A percentile compares a stretch with the other conserved stretches of the same genome.
These are phyloP conservation scores for Oryza coarctata DNA, from an alignment of 176 grass and related monocot genomes.

Conservation along the genomic window DNA sequence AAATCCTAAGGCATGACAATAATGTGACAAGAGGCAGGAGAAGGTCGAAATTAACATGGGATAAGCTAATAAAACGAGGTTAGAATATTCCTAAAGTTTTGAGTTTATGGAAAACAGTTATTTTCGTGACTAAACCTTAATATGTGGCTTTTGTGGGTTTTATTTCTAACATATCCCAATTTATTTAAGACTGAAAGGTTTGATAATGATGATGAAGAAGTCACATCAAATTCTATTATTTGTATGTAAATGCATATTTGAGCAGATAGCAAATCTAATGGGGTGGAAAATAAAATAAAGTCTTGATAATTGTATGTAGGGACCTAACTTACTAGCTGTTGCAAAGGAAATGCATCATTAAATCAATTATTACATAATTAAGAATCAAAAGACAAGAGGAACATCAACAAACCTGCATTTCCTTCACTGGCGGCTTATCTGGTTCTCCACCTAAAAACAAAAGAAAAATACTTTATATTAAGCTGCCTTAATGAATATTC, in stretches of 20 bases:
- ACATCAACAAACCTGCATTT: conserved; percentile 34
- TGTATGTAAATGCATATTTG: not conserved
- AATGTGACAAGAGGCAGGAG: no score
- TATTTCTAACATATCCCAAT: no score
- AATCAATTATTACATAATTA: conserved; percentile 6
- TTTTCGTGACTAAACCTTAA: no score
- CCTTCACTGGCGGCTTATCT: conserved; percentile 23
- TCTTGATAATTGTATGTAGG: not conserved
- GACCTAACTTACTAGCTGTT: not conserved
- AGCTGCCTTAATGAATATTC: conserved; percentile 4
- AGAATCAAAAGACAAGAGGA: not conserved
- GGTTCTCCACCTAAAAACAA: conserved; percentile 30
- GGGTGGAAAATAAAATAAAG: not conserved
- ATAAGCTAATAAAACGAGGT: no score
- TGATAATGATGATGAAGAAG: no score
- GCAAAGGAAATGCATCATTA: not conserved
- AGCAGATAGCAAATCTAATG: not conserved
- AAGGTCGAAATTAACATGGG: no score
- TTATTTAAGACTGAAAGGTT: no score
- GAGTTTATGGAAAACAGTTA: no score
- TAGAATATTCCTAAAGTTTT: no score
- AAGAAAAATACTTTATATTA: conserved; percentile 10
- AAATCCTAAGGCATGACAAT: no score
- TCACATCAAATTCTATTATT: not conserved
- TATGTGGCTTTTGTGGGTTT: no score